Base-by-base conservation (phyloP, 306 rosid genomes). In the Fragaria nilgerrensis region DNA sequence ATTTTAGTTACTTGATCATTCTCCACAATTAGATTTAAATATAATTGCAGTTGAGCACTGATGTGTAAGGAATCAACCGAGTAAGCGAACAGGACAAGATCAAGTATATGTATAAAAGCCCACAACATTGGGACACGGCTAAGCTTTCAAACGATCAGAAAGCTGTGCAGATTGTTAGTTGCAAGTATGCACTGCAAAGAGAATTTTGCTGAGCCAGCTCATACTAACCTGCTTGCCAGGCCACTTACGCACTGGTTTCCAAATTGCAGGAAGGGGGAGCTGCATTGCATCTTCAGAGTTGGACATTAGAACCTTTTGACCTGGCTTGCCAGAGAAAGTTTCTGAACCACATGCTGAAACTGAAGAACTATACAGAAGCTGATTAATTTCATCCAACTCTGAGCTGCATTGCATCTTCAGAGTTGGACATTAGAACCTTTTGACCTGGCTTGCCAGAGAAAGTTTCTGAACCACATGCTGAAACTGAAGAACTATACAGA, bases 191-290 rank as follows among this genome's bases (percentile, higher is more conserved):
- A n/a, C 50, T 52, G 68, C 70, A 77, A 70, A 64, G 15, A 27
- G 53, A 52, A 5, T 29, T 32, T 12, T 45, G 17, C n/a, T 22
- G 62, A 59, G 22, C 61, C 59, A 58, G 49, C 56, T 55, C 64
- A 70, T 49, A 63, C 22, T 45, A 79, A 95, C 98, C 97, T 95
- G 98, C 82, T 95, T 95, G 78, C 98, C 97, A 2, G 96, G 90
- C 98, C 98, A 95, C 58, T 90, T 83, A 55, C 88, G 95, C 84
- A 82, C 89, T 9, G 98, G 98, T 85, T 89, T 92, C 93, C 93
- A 90, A 82, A 95, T 85, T 44, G 97, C 96, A 1, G 98, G 98
- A 79, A 85, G 89, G 87, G 88, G 84, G n/a, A n/a, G n/a, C n/a
- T n/a, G n/a, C n/a, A n/a, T n/a, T n/a, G n/a, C n/a, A n/a, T n/a